phyloP scores from a whole-genome alignment of 1,284 basidiomycete species.

The Agaricales sp. region DNA sequence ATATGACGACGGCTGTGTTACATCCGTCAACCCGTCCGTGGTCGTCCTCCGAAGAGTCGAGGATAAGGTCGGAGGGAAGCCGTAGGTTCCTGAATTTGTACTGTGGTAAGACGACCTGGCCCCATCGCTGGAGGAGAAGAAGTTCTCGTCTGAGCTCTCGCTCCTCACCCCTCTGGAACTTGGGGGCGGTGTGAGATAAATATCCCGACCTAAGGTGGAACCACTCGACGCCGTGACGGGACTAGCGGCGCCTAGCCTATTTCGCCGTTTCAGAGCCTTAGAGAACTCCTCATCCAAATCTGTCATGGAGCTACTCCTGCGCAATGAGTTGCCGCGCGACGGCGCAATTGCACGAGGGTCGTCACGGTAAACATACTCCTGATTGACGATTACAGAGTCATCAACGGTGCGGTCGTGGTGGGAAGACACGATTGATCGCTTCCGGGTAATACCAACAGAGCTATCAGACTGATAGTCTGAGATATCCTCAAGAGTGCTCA shows the following conservation, averaged over 20 bases:
- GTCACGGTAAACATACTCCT: conserved; percentile 56
- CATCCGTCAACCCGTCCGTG: not conserved
- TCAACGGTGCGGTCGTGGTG: conserved; percentile 56
- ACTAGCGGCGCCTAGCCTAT: not conserved
- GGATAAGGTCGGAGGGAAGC: too few relatives aligned
- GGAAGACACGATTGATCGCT: conserved; percentile 40
- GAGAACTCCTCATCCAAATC: conserved; percentile 66
- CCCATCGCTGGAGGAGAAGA: conserved; percentile 27
- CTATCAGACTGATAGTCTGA: conserved; percentile 37
- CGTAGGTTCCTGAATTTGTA: not conserved
- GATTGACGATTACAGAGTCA: conserved; percentile 52
- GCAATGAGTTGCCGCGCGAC: conserved; percentile 45
- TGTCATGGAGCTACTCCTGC: conserved; percentile 65
- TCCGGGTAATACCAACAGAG: conserved; percentile 22
- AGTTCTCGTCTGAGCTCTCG: conserved; percentile 47
- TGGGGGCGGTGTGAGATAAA: conserved; percentile 55
- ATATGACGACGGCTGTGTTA: not conserved
- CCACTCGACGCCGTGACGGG: conserved; percentile 51
- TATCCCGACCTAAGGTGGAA: conserved; percentile 36
- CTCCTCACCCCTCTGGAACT: conserved; percentile 28
- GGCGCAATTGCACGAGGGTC: conserved; percentile 60
- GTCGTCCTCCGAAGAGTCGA: too few relatives aligned
- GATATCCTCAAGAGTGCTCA: conserved; percentile 34
- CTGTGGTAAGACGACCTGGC: not conserved
- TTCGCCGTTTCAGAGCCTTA: conserved; percentile 19